Evolutionary conservation across 345 rosid genomes (phyloP).

Genomic region (Schrenkiella parvula): DNA sequence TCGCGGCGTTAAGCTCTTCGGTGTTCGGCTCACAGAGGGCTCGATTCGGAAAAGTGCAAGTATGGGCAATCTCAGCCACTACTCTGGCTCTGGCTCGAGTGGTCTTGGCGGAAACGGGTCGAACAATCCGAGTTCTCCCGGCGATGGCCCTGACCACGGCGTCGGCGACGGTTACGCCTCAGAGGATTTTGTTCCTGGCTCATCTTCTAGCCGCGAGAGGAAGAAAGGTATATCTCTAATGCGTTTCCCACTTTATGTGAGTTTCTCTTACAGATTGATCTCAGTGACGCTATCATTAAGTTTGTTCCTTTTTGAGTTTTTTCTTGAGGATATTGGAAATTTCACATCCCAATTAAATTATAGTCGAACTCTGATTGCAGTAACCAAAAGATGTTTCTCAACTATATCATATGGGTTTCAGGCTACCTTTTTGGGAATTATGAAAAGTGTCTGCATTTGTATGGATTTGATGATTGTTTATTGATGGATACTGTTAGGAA

Average conservation of each 20-base stretch:
- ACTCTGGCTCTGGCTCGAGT: constrained; percentile 41
- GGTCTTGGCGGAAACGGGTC: constrained; percentile 31
- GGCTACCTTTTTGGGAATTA: not conserved
- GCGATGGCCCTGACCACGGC: constrained; percentile 51
- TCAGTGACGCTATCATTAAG: not conserved
- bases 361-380: not conserved
- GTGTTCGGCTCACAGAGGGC: constrained; percentile 86
- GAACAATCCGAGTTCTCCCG: constrained; percentile 51
- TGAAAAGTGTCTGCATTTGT: not conserved
- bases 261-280: not conserved
- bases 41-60: constrained; percentile 85
- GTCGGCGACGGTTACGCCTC: constrained; percentile 78
- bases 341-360: not conserved
- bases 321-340: not conserved
- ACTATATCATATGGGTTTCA: not conserved
- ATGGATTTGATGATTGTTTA: not conserved
- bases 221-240: constrained; percentile 15
- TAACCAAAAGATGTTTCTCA: not conserved
- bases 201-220: constrained; percentile 20
- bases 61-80: constrained; percentile 75
- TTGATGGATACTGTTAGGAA: constrained; percentile 41
- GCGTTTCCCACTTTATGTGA: not conserved
- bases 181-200: constrained; percentile 82
- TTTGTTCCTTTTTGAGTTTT: not conserved
- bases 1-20: constrained; percentile 84